Evolutionary conservation across 2,329 filamentous ascomycete species (phyloP), one percentile per base, ranked within the genome.

Genomic region (Knoxdaviesia capensis): DNA sequence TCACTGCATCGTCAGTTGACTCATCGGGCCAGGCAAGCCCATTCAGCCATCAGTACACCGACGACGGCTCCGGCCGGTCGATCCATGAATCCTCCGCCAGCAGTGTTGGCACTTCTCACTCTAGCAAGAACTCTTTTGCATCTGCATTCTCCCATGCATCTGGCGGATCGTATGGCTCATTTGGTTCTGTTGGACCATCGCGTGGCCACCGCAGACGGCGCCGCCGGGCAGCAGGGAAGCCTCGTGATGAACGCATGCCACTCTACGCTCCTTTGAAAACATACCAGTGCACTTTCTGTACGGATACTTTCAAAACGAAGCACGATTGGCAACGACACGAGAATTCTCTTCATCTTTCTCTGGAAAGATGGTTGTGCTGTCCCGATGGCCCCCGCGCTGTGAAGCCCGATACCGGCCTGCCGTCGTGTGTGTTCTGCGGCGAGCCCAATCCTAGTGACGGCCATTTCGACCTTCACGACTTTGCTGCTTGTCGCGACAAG

Each of bases 251-350:
- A 20, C 20, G 20, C 20, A 52, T 52, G 8, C 48, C 53, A 6
- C 54, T 68, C 2, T 49, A 50, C 7, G 56, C 58, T 4, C 68
- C 66, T 3, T 58, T 67, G 44, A 72, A 71, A 51, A 71, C 69
- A 2, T 76, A 69, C 55, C 74, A 78, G 54, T 79, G 74, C 54
- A 79, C 74, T 47, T 79, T 79, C 61, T 79, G 74, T 54, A 77
- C 74, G 6, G 73, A 78, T 48, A 75, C 71, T 0, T 79, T 78
- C 56, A 63, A 73, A 48, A 77, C 74, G 4, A 79, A 79, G 53
- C 72, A 79, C 50, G 74, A 79, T 55, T 79, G 74, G 74, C 73
- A 77, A 50, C 63, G 78, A 45, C 78, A 83, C 53, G 78, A 84
- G 51, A 78, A 78, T 49, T 76, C 74, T 41, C 61, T 75, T 48